phyloP scores from a whole-genome alignment of 768 basidiomycete species.

The Leccinum variicolor region DNA sequence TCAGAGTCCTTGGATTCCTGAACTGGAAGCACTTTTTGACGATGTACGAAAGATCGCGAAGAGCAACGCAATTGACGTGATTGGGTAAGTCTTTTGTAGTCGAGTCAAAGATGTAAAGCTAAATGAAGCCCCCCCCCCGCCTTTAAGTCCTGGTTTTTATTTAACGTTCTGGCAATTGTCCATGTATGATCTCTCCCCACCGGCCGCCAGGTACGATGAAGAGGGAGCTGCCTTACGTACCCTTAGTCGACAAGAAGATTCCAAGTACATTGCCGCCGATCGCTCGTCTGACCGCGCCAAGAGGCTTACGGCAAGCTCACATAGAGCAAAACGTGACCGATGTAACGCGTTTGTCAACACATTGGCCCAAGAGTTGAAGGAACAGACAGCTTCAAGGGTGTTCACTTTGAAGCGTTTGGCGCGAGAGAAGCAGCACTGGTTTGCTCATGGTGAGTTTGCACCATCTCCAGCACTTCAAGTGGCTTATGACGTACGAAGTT shows the following conservation, averaged over 20 bases:
- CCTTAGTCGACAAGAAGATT: conserved; percentile 67
- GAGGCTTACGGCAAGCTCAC: conserved; percentile 52
- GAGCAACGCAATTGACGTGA: conserved; percentile 54
- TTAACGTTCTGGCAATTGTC: conserved; percentile 96
- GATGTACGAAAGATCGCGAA: conserved; percentile 74
- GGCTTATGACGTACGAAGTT: conserved; percentile 19
- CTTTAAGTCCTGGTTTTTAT: conserved; percentile 81
- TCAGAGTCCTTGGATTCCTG: conserved; percentile 78
- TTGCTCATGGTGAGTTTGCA: conserved; percentile 51
- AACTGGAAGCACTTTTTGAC: conserved; percentile 68
- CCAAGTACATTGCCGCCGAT: conserved; percentile 60
- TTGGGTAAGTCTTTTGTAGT: conserved; percentile 55
- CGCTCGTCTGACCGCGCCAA: conserved; percentile 65
- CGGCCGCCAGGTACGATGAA: conserved; percentile 73
- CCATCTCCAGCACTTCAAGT: background rate
- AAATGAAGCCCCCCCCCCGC: background rate
- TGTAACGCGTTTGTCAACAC: conserved; percentile 57
- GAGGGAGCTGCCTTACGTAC: conserved; percentile 60
- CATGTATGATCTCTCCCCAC: conserved; percentile 83
- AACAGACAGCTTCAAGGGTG: conserved; percentile 66
- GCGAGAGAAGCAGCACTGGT: conserved; percentile 83
- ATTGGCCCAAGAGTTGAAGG: conserved; percentile 68
- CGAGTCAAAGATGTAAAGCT: conserved; percentile 1
- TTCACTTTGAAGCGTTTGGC: conserved; percentile 76
- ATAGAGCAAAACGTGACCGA: conserved; percentile 63